Evolutionary conservation across 2,329 filamentous ascomycete genomes (phyloP).

Genomic region (Incumbomyces lentus): DNA sequence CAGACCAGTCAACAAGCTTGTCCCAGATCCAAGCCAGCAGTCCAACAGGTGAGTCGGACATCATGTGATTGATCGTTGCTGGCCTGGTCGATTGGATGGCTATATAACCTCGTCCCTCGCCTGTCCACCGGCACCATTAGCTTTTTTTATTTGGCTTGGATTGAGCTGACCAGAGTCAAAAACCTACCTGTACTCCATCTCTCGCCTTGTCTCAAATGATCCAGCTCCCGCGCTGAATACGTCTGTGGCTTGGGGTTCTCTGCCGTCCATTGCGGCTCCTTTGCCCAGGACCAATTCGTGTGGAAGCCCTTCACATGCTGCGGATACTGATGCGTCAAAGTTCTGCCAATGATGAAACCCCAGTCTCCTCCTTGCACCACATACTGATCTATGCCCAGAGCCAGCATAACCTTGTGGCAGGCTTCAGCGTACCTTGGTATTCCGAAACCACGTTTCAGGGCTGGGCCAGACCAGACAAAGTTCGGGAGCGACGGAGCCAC

Average conservation of each 20-base stretch:
- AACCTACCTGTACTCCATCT: conserved; percentile 32
- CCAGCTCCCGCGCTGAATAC: background rate
- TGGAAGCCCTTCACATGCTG: conserved; percentile 49
- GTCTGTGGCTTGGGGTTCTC: conserved; percentile 1
- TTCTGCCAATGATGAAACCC: conserved; percentile 54
- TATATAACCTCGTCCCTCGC: conserved; percentile 9
- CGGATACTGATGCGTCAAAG: conserved; percentile 49
- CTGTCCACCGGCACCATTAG: background rate
- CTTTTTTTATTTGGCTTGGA: no score
- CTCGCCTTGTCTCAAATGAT: conserved; percentile 33
- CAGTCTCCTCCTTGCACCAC: conserved; percentile 57
- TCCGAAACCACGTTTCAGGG: conserved; percentile 41
- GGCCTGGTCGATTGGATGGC: conserved; percentile 55
- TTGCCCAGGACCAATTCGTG: conserved; percentile 44
- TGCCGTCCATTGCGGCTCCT: background rate
- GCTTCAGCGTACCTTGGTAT: conserved; percentile 53
- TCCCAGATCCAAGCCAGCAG: conserved; percentile 71
- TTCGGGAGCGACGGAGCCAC: conserved; percentile 45
- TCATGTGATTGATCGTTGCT: conserved; percentile 58
- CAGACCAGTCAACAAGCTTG: conserved; percentile 68
- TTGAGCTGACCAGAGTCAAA: no score
- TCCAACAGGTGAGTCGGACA: conserved; percentile 59
- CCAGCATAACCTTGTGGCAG: conserved; percentile 57
- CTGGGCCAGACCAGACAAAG: conserved; percentile 42
- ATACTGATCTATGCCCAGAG: conserved; percentile 54